Base-by-base conservation (phyloP, 306 rosid genomes). In the Cucurbita moschata region DNA sequence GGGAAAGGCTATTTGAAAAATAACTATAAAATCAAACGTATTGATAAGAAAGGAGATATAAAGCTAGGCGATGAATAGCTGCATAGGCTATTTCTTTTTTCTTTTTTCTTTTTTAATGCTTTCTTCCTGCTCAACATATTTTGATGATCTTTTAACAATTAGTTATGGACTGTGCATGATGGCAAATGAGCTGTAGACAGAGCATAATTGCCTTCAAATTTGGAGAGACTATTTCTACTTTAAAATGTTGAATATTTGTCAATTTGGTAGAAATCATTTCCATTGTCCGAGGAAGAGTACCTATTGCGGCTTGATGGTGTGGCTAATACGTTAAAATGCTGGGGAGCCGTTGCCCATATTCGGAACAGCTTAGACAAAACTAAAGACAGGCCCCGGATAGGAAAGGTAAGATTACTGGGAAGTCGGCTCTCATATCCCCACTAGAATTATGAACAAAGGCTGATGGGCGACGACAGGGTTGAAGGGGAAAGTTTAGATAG, bases 341-440 rank as follows among this genome's bases (percentile, higher is more conserved):
- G 97, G 98, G 98, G 98, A 81, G 98, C 98, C 79, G 98, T 94
- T 76, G 87, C 98, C n/a, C 97, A 94, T 77, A 87, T 94, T 75
- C 84, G 96, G 66, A 94, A 81, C 88, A 94, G 98, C 86, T 86
- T 90, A 43, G 87, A 82, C 23, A 89, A 88, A 43, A 81, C 81
- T 50, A 94, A 90, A 85, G 97, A 94, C 69, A 83, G 95, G 58
- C 98, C 98, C 73, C 89, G 98, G 76, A 94, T 94, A 72, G 98
- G 98, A 71, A 94, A 94, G 96, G 97, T 93, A 82, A 52, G 44
- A 37, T 56, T 44, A 19, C 55, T 5, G 51, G 7, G 26, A 63
- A 19, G 0, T 44, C 5, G 72, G 5, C 52, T 42, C 75, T 77
- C n/a, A n/a, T n/a, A 7, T 75, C 72, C 35, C 7, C 38, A 30